A percentile compares a stretch with the other conserved stretches of the same genome.
These are phyloP conservation scores for Cyclocybe aegerita DNA, from an alignment of 768 basidiomycete species.

Conservation along the genomic window DNA sequence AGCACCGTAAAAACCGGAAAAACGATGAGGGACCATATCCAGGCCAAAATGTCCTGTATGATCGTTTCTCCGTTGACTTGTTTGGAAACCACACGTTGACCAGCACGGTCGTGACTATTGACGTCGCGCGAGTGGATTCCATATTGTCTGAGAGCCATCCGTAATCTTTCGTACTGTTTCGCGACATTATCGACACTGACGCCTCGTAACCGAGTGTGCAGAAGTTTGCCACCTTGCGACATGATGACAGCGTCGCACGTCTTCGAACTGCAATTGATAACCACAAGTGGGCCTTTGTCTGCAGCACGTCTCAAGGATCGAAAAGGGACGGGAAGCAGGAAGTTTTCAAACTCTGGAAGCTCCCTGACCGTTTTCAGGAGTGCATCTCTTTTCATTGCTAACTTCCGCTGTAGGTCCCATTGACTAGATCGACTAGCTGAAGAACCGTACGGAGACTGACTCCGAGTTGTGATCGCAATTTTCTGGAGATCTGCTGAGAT, in stretches of 20 bases:
- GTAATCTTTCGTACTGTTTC: constrained; percentile 6
- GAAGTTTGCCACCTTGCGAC: neutral
- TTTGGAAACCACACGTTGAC: constrained; percentile 1
- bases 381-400: constrained; percentile 16
- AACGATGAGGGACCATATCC: constrained; percentile 13
- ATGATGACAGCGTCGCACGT: constrained; percentile 15
- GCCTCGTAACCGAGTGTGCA: constrained; percentile 4
- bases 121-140: constrained; percentile 11
- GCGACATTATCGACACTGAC: constrained; percentile 1
- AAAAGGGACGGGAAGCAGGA: constrained; percentile 16
- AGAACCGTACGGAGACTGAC: neutral
- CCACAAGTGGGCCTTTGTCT: constrained; percentile 10
- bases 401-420: constrained; percentile 12
- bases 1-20: constrained; percentile 9
- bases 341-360: constrained; percentile 15
- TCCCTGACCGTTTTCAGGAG: constrained; percentile 11
- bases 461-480: neutral
- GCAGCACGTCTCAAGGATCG: constrained; percentile 6
- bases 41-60: constrained; percentile 11
- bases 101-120: constrained; percentile 1
- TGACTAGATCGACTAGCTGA: neutral
- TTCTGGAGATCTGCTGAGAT: constrained; percentile 1
- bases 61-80: constrained; percentile 1
- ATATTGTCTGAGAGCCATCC: constrained; percentile 3
- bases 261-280: constrained; percentile 9